Evolutionary conservation across 78 protist genomes (phyloP).

Genomic region (Polysphondylium violaceum): DNA sequence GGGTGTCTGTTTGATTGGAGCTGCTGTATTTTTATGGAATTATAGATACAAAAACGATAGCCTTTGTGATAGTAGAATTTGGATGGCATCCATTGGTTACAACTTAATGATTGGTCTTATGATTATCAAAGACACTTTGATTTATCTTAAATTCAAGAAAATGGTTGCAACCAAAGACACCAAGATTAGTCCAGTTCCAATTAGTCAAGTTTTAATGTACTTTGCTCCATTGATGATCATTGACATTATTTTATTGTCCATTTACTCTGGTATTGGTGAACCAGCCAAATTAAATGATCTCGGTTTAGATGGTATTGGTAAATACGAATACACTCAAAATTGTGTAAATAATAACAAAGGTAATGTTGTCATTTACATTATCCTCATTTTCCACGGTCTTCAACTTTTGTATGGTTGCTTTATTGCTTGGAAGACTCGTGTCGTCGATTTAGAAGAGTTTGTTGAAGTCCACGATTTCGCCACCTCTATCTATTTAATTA

Average conservation of each 20-base stretch:
- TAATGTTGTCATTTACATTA: constrained; percentile 29
- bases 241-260: constrained; percentile 12
- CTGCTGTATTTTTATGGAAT: constrained; percentile 35
- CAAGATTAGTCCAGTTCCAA: constrained; percentile 49
- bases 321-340: constrained; percentile 66
- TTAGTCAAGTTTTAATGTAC: not conserved
- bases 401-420: constrained; percentile 58
- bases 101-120: constrained; percentile 52
- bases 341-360: constrained; percentile 58
- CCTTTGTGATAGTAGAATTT: constrained; percentile 30
- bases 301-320: constrained; percentile 72
- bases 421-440: constrained; percentile 53
- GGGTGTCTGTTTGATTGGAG: constrained; percentile 35
- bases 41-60: not conserved
- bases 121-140: constrained; percentile 45
- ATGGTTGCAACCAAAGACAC: constrained; percentile 2
- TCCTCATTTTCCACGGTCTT: constrained; percentile 60
- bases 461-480: constrained; percentile 59
- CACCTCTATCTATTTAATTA: constrained; percentile 42
- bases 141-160: constrained; percentile 34
- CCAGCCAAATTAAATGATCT: constrained; percentile 3
- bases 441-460: constrained; percentile 66
- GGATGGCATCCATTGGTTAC: constrained; percentile 74
- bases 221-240: constrained; percentile 9
- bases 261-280: constrained; percentile 43